Evolutionary conservation across 495 filamentous ascomycete genomes (phyloP).

Genomic region (Bryoglossum gracile): DNA sequence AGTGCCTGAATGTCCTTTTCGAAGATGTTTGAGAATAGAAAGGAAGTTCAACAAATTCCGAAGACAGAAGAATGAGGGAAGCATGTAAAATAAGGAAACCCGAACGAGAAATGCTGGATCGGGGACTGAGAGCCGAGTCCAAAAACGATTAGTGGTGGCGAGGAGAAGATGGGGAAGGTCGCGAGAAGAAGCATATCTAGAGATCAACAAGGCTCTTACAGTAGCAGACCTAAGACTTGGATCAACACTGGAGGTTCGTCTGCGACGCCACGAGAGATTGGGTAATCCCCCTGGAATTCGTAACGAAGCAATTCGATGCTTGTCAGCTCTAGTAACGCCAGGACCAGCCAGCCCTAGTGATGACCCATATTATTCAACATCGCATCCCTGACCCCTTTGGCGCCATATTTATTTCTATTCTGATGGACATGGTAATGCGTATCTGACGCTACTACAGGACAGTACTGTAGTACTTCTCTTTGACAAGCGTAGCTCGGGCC

Average conservation of each 20-base stretch:
- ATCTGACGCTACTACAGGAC: constrained; percentile 12
- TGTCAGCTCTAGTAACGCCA: constrained; percentile 20
- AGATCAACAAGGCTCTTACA: constrained; percentile 14
- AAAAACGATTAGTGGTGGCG: constrained; percentile 3
- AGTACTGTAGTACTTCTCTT: background rate
- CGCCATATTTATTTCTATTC: constrained; percentile 18
- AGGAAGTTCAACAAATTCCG: constrained; percentile 11
- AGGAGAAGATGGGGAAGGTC: constrained; percentile 15
- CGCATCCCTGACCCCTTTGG: constrained; percentile 18
- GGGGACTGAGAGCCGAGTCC: background rate
- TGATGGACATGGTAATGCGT: constrained; percentile 14
- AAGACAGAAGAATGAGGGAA: background rate
- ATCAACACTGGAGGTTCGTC: constrained; percentile 20
- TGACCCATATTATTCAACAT: constrained; percentile 16
- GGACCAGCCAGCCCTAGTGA: constrained; percentile 22
- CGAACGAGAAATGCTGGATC: constrained; percentile 1
- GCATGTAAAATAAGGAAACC: no score
- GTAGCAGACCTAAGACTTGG: constrained; percentile 7
- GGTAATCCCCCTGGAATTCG: constrained; percentile 15
- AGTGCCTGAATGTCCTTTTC: constrained; percentile 4
- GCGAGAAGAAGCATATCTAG: constrained; percentile 18
- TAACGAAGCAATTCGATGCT: constrained; percentile 23
- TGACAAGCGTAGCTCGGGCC: constrained; percentile 1
- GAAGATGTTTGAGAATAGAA: constrained; percentile 2
- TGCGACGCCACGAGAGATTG: constrained; percentile 25